A percentile compares a stretch with the other conserved stretches of the same genome.
phyloP scores from a whole-genome alignment of 2,329 filamentous ascomycete species.

The Aspergillus terreus region DNA sequence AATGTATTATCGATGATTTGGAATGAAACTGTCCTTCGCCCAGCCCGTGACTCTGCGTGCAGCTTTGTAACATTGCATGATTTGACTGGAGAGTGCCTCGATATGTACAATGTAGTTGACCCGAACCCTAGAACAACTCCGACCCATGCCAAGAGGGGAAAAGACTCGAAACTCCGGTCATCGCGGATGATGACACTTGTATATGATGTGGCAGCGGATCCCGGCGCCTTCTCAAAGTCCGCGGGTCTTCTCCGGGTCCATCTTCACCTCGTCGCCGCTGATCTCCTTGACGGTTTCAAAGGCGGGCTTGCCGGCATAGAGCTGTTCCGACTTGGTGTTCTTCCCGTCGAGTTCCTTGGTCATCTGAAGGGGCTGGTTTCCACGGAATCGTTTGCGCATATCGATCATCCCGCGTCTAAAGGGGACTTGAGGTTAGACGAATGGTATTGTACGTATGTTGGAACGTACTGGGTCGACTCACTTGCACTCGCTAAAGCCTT shows the following conservation, averaged over 20 bases:
- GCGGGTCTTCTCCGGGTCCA: constrained; percentile 48
- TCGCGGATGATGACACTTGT: no score
- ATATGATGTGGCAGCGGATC: neutral
- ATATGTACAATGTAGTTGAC: constrained; percentile 11
- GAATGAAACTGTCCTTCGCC: constrained; percentile 9
- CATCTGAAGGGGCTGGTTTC: constrained; percentile 79
- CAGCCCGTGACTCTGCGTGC: neutral
- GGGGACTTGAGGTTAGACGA: neutral
- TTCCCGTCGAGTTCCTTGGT: constrained; percentile 59
- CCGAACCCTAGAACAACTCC: constrained; percentile 13
- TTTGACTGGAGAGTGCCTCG: neutral
- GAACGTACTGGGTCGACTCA: constrained; percentile 22
- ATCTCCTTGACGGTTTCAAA: constrained; percentile 65
- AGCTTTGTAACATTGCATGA: neutral
- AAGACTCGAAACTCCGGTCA: constrained; percentile 2
- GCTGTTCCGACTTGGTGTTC: constrained; percentile 54
- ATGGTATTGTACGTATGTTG: no score
- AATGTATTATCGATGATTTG: constrained; percentile 23
- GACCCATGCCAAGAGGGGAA: constrained; percentile 13
- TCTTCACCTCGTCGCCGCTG: constrained; percentile 61
- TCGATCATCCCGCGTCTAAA: constrained; percentile 78
- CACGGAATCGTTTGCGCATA: constrained; percentile 97
- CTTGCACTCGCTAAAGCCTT: constrained; percentile 91
- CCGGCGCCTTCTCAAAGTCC: constrained; percentile 30
- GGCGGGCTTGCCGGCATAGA: constrained; percentile 75